A percentile compares a stretch with the other conserved stretches of the same genome.
Evolutionary conservation across 768 basidiomycete species (phyloP).

Genomic region (Fomitopsis serialis): DNA sequence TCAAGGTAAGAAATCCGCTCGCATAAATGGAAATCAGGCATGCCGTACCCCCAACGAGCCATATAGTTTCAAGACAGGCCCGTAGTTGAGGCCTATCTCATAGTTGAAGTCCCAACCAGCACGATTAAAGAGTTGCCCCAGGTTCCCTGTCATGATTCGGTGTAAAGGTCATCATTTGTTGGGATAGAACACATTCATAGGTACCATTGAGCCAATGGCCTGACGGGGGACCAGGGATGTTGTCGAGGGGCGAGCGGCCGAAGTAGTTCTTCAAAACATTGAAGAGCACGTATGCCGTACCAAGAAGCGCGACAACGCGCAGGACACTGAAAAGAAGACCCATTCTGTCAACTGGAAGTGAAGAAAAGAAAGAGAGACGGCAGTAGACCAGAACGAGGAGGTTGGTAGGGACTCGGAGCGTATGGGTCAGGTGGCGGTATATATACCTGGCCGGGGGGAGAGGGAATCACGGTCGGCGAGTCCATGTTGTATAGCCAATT

Average conservation of each 20-base stretch:
- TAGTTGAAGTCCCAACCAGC: conserved; percentile 6
- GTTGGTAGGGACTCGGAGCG: too few species aligned
- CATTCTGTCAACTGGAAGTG: neutral
- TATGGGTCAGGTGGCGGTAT: too few species aligned
- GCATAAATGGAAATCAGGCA: neutral
- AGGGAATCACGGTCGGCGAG: too few species aligned
- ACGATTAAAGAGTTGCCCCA: conserved; percentile 1
- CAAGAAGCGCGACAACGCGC: neutral
- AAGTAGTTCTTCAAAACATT: neutral
- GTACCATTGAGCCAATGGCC: conserved; percentile 3
- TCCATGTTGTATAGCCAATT: too few species aligned
- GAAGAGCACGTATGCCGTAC: neutral
- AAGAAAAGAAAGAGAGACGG: too few species aligned
- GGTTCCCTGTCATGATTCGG: conserved; percentile 3
- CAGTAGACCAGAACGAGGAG: too few species aligned
- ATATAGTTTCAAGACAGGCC: conserved; percentile 7
- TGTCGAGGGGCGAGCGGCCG: conserved; percentile 5
- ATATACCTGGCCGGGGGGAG: too few species aligned
- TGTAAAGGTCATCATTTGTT: neutral
- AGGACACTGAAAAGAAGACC: neutral
- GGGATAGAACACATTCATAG: neutral
- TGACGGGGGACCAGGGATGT: conserved; percentile 10
- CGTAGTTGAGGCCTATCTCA: conserved; percentile 5
- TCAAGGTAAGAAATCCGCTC: neutral
- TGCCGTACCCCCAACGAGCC: conserved; percentile 5